A percentile compares a stretch with the other conserved stretches of the same genome.
phyloP scores from a whole-genome alignment of 805 yeast genomes.

The Ogataea methanolica region DNA sequence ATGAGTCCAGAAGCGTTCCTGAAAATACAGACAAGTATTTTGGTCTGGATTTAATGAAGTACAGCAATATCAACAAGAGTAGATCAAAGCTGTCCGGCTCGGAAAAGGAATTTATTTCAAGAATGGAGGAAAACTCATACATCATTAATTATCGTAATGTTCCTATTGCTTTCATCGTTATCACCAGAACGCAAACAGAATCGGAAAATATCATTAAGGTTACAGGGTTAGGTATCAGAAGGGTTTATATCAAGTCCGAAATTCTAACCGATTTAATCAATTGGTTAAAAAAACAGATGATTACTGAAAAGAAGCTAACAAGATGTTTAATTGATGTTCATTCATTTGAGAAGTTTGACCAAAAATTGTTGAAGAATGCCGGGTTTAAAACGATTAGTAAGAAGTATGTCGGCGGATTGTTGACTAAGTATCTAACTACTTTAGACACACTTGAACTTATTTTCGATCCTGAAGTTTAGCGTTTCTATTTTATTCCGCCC shows the following conservation, averaged over 20 bases:
- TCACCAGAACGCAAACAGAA: slow-evolving; percentile 30
- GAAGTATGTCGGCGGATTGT: slow-evolving; percentile 2
- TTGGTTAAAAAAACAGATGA: slow-evolving; percentile 50
- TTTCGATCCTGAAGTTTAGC: not conserved
- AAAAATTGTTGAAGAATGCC: slow-evolving; percentile 33
- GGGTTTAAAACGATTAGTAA: slow-evolving; percentile 38
- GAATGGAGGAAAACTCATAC: slow-evolving; percentile 43
- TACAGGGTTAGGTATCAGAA: slow-evolving; percentile 59
- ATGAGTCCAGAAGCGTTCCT: slow-evolving; percentile 33
- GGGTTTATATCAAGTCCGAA: slow-evolving; percentile 62
- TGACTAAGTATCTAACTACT: slow-evolving; percentile 13
- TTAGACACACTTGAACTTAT: slow-evolving; percentile 14
- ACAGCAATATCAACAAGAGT: slow-evolving; percentile 27
- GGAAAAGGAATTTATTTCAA: not conserved
- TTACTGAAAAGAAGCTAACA: slow-evolving; percentile 29
- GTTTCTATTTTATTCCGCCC: too few species aligned
- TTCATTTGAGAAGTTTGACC: slow-evolving; percentile 44
- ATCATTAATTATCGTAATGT: slow-evolving; percentile 60
- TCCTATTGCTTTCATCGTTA: slow-evolving; percentile 61
- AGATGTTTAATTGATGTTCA: slow-evolving; percentile 44
- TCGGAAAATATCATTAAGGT: slow-evolving; percentile 38
- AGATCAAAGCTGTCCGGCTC: slow-evolving; percentile 5
- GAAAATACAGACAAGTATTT: slow-evolving; percentile 36
- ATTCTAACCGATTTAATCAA: slow-evolving; percentile 58
- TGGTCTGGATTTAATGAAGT: slow-evolving; percentile 48